A percentile compares a stretch with the other conserved stretches of the same genome.
Conservation (phyloP, 2,329 filamentous ascomycete genomes). For the Thermothelomyces thermophilus region DNA sequence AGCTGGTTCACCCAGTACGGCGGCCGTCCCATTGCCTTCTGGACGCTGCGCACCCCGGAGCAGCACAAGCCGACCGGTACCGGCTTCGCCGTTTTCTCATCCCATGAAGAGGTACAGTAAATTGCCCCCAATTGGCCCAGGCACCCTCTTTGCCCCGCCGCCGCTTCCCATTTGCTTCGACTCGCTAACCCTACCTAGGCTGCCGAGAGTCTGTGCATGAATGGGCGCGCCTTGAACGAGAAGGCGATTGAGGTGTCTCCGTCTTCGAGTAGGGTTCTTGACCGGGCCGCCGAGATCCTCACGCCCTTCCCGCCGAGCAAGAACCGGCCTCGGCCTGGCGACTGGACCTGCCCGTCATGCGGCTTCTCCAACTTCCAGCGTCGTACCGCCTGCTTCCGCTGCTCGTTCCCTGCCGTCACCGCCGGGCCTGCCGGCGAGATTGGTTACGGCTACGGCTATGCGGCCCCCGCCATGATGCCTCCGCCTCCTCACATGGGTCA, state of each 20-base stretch:
- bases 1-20: constrained; percentile 99
- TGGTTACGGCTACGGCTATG: constrained; percentile 58
- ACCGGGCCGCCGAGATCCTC: constrained; percentile 90
- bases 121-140: not conserved
- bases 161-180: not conserved
- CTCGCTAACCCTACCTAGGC: constrained; percentile 51
- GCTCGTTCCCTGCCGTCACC: constrained; percentile 93
- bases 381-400: constrained; percentile 96
- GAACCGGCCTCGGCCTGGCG: constrained; percentile 91
- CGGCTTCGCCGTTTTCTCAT: constrained; percentile 97
- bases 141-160: not conserved
- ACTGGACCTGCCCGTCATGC: constrained; percentile 98
- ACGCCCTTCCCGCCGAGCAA: constrained; percentile 98
- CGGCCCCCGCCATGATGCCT: constrained; percentile 73
- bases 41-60: constrained; percentile 94
- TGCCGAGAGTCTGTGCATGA: constrained; percentile 98
- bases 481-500: constrained; percentile 66
- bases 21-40: constrained; percentile 95
- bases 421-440: constrained; percentile 63
- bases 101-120: constrained; percentile 95
- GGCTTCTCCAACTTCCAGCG: constrained; percentile 99
- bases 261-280: constrained; percentile 91
- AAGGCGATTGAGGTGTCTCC: constrained; percentile 99
- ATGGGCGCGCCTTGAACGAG: constrained; percentile 93
- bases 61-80: constrained; percentile 99